Evolutionary conservation across 2,329 filamentous ascomycete genomes (phyloP), one percentile per base, ranked within the genome.

Genomic region (Conoideocrella luteorostrata): DNA sequence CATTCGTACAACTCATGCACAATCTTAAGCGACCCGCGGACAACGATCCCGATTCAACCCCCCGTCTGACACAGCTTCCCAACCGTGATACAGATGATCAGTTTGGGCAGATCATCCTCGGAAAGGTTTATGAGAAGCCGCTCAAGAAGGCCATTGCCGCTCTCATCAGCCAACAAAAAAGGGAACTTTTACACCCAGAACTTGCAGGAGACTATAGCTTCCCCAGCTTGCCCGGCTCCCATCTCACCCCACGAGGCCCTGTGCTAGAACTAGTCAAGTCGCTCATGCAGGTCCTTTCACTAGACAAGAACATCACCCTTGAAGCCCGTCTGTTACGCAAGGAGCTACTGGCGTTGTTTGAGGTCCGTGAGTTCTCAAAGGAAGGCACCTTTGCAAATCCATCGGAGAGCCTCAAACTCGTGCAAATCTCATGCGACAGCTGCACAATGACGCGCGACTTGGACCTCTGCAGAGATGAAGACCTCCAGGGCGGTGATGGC

Each of bases 1-100:
- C 95, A 60, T 98, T 96, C 63, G 86, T 98, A 52, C 82, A 95
- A 52, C 74, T 96, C 43, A 96, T 98, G 90, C 90, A 96, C 57
- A 69, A 72, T 11, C 74, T 90, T 49, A 98, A 97, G 65, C 79
- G 82, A 5, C 83, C 86, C 0, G 64, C 65, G 2, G 69, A 70
- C 21, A 70, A 70, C 15, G 70, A 74, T 41, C 66, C 67, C 3
- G 67, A 69, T 47, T 69, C 67, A 12, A 82, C 72, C 22, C 75
- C 70, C 36, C 75, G 72, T 17, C 68, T 75, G 45, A 86, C 71
- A 3, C 82, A 77, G 55, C 66, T 83, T 35, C 74, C 76, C 37
- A 63, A 72, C 5, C 84, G 85, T 51, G 65, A 62, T 40, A 47
- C 77, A 11, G 79, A 81, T 21, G 78, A 79, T 22, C 75, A 78